Evolutionary conservation across 805 yeast species (phyloP).

Genomic region (Candida ulmi): DNA sequence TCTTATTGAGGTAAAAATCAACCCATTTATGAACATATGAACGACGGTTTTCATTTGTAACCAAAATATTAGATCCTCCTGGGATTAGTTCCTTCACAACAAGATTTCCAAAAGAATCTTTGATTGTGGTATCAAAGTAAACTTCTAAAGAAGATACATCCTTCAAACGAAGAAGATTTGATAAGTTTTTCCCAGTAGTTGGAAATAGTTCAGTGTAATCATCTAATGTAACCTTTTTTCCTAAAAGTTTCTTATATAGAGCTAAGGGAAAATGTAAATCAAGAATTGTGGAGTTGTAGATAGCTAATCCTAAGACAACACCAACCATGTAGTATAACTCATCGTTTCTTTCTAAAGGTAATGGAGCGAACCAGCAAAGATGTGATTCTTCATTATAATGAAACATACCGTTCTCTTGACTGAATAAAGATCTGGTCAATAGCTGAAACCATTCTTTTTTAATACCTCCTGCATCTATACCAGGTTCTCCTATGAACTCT

Average conservation of each 20-base stretch:
- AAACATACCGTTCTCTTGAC: slow-evolving; percentile 64
- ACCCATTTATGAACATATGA: slow-evolving; percentile 61
- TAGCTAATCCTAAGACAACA: slow-evolving; percentile 81
- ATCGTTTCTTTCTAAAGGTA: slow-evolving; percentile 33
- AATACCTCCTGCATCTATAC: slow-evolving; percentile 93
- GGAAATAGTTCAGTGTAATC: slow-evolving; percentile 75
- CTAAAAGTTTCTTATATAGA: slow-evolving; percentile 67
- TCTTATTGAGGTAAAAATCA: slow-evolving; percentile 51
- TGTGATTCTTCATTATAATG: slow-evolving; percentile 61
- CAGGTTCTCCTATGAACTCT: slow-evolving; percentile 84
- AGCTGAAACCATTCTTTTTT: slow-evolving; percentile 90
- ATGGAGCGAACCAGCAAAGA: slow-evolving; percentile 67
- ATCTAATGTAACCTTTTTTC: slow-evolving; percentile 44
- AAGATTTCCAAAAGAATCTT: slow-evolving; percentile 39
- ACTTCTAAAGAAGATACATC: slow-evolving; percentile 48
- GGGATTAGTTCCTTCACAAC: slow-evolving; percentile 46
- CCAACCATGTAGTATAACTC: slow-evolving; percentile 78
- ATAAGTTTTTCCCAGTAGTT: slow-evolving; percentile 47
- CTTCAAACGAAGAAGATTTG: slow-evolving; percentile 37
- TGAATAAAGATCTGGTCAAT: slow-evolving; percentile 63
- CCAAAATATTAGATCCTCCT: slow-evolving; percentile 51
- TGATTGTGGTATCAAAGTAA: slow-evolving; percentile 56
- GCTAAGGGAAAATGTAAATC: slow-evolving; percentile 75
- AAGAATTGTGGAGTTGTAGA: slow-evolving; percentile 82
- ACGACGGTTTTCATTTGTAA: slow-evolving; percentile 52